Evolutionary conservation across 306 rosid species (phyloP), one percentile per base, ranked within the genome.

Genomic region (Betula pendula): DNA sequence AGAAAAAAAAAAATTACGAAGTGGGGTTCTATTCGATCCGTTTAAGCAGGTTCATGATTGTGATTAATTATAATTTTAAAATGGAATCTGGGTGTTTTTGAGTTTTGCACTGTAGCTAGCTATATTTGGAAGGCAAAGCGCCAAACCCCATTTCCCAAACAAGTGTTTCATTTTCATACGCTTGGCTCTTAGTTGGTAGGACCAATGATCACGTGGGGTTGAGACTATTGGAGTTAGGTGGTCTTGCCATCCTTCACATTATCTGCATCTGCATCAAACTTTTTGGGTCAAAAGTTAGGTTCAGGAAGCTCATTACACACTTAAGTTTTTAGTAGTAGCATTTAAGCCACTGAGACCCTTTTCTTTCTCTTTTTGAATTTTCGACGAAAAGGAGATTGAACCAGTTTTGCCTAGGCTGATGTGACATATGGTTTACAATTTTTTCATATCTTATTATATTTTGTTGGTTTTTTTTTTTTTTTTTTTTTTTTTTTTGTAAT

Each of bases 141-240:
- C 15, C 6, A 27, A 77, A 75, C 48, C 35, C 20, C 33, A 50
- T 71, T 20, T 20, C 74, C 49, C 33, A 43, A 48, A 48, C 6
- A 17, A 43, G 16, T 33, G 42, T 71, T 35, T 60, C 45, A 11
- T 77, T 45, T 49, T 38, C 68, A 70, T n/a, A 29, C 76, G 70
- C 81, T 78, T 74, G 78, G 43, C 81, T 63, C 62, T 69, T 68
- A 9, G 10, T 22, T 10, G 73, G 72, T 25, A 38, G 72, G 16
- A 55, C 45, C 43, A 15, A 19, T 53, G 45, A 29, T 40, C 24
- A 33, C 43, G 25, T 60, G 62, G 4, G 16, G 15, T 15, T 48
- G 71, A 22, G 75, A 22, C 45, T n/a, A 2, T 20, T 48, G 13
- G 42, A 71, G 45, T 20, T 69, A 69, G 53, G 20, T 70, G 38